Evolutionary conservation across 345 rosid genomes (phyloP), one percentile per base, ranked within the genome.

Genomic region (Eucalyptus polyanthemos): DNA sequence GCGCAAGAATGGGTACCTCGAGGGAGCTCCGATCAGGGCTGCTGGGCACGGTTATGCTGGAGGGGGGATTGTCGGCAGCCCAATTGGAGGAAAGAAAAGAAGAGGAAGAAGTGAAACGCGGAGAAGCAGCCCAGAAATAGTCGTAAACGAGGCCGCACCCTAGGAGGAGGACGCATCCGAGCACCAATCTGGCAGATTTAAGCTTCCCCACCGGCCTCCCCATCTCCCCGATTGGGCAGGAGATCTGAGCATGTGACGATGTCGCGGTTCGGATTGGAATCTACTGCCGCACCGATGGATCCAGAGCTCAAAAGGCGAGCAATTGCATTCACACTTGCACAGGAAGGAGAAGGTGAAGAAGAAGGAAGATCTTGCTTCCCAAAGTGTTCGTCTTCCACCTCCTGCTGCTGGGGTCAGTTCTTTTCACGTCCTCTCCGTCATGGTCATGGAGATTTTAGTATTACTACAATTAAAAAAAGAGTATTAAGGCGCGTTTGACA

Each of bases 61-160:
- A 86, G 83, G 87, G 87, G 56, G 92, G 87, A 89, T 89, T 56
- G 6, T 87, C 65, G 89, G 92, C 37, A 24, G 80, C 83, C 86
- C 76, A 87, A 49, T 90, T 50, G 49, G 90, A 89, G 87, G 92
- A 53, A 87, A 95, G 88, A 87, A 94, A 89, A 3, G 90, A 89
- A 87, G 91, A 50, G 86, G 95, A 89, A 88, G 95, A 89, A 8
- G 86, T 80, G 92, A 94, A 94, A 37, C 90, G 93, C 21, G 95
- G 93, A 89, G 97, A 94, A 88, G 98, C 95, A 87, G 97, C 98
- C 98, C 99, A 96, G n/a, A 96, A 89, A 88, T 94, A 95, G 92
- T 96, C 95, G 11, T 95, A 95, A 62, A 97, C 51, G 85, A 97
- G 94, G 31, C 96, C 98, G 49, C 92, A 88, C 42, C 95, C 95